phyloP scores from a whole-genome alignment of 345 rosid species.

The Bruguiera gymnorhiza region DNA sequence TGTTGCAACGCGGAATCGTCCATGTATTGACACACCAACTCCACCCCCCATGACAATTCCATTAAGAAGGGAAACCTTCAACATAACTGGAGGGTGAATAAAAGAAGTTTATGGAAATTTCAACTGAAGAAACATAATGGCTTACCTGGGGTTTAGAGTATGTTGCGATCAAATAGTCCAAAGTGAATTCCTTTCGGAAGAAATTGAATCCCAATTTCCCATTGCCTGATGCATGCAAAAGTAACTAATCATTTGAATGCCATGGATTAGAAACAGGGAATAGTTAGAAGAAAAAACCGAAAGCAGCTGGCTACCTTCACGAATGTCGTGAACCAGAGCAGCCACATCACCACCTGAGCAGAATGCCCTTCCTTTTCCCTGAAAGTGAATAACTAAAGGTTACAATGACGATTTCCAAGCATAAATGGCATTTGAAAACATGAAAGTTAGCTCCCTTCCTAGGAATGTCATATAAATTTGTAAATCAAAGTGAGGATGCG shows the following conservation, averaged over 20 bases:
- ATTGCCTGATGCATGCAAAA: conserved; percentile 36
- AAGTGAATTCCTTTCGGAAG: conserved; percentile 46
- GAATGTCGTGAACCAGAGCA: conserved; percentile 45
- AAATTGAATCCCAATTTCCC: conserved; percentile 55
- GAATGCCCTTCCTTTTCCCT: conserved; percentile 82
- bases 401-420: neutral
- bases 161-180: conserved; percentile 67
- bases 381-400: conserved; percentile 1
- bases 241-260: neutral
- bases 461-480: too few relatives aligned
- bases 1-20: conserved; percentile 73
- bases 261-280: neutral
- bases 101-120: neutral
- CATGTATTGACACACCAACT: conserved; percentile 69
- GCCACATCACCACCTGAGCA: conserved; percentile 85
- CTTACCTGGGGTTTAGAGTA: conserved; percentile 68
- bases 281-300: neutral
- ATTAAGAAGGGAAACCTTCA: conserved; percentile 69
- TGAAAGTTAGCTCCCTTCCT: too few relatives aligned
- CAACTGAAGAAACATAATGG: neutral
- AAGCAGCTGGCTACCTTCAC: conserved; percentile 27
- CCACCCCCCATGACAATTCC: conserved; percentile 96
- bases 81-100: neutral
- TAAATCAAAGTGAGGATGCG: too few relatives aligned
- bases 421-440: too few relatives aligned